Evolutionary conservation across 345 rosid species (phyloP), one percentile per base, ranked within the genome.

Genomic region (Acer yangbiense): DNA sequence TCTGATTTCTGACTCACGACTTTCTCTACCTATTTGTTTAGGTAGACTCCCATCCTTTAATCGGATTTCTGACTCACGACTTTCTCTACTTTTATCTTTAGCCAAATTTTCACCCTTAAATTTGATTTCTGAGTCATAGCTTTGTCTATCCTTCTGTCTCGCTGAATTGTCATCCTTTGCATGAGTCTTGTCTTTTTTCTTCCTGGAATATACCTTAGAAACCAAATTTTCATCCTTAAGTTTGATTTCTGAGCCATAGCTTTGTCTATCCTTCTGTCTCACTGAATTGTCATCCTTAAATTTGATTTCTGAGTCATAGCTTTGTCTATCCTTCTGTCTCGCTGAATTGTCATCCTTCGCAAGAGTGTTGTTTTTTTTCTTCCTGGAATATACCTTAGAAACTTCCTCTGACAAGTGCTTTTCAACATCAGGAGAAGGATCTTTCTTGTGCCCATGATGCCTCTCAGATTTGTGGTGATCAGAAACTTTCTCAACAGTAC

Each of bases 51-150:
- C 85, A 81, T 80, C 77, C 83, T 77, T 89, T 82, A 83, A 79
- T 81, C 84, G 88, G 61, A 78, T 83, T 80, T 78, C 83, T 9
- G 82, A 73, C 68, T 73, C 83, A 73, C 55, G 69, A 77, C 17
- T 32, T 72, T 80, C 75, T 78, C 79, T 84, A 54, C 20, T 78
- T 50, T 55, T 83, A 3, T 68, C 35, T 73, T 69, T 76, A 74
- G 39, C 57, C 20, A 71, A 64, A 57, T 58, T 32, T 61, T 71
- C 70, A 32, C 72, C 80, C 65, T 76, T 78, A 46, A 85, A 77
- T 82, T 85, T 88, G 65, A 77, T 84, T 79, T 76, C 82, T 16
- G 80, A 72, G 71, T 77, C 84, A 66, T 7, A 46, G 60, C 41
- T 0, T 76, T 80, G 83, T 60, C 78, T 79, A 52, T 55, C 76